Base-by-base conservation (phyloP, 2,329 filamentous ascomycete genomes). In the Hymenoscyphus scutula region DNA sequence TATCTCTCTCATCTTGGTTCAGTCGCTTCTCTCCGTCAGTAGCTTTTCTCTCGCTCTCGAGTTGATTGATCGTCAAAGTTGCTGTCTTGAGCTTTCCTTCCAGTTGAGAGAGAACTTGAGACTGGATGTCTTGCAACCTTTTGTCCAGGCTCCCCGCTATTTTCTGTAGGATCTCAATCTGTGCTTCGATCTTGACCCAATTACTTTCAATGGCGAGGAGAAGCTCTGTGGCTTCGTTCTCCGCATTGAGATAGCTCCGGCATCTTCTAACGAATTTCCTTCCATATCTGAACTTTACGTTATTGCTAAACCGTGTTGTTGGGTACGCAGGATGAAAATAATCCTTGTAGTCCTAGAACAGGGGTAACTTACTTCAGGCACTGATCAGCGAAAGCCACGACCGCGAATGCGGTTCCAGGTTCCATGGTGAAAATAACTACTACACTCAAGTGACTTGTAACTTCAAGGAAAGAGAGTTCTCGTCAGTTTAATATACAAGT, bases 61-160 rank as follows among this genome's bases (percentile, higher is more conserved):
- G 53, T 45, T 68, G 64, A 5, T 66, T 62, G 1, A 69, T 61
- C 6, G 45, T 62, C 4, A 65, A 48, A 30, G 45, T 66, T 5
- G 67, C 64, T 5, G 62, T 67, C 37, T 68, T 68, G n/a, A 69
- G 58, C 48, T 68, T 67, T 2, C 67, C 67, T 58, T 69, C 65
- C 4, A 69, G 61, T 32, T 67, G 55, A 2, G 66, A 68, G 11
- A 69, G 53, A 1, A 69, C 48, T 19, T 62, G 61, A 1, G 63
- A 63, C 53, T 69, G 68, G 34, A 62, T 62, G 17, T 61, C 57
- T 32, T 59, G 62, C 13, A 61, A 34, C 3, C 10, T 55, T 37
- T 60, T 53, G 7, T 64, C 55, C 0, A 69, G 61, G 19, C 27
- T 62, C 4, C 25, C 25, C 45, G 66, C 59, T 4, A 69, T 56